These are phyloP conservation scores for Cutaneotrichosporon spelunceum DNA, from an alignment of 1,284 basidiomycete genomes.

Conservation along the genomic window DNA sequence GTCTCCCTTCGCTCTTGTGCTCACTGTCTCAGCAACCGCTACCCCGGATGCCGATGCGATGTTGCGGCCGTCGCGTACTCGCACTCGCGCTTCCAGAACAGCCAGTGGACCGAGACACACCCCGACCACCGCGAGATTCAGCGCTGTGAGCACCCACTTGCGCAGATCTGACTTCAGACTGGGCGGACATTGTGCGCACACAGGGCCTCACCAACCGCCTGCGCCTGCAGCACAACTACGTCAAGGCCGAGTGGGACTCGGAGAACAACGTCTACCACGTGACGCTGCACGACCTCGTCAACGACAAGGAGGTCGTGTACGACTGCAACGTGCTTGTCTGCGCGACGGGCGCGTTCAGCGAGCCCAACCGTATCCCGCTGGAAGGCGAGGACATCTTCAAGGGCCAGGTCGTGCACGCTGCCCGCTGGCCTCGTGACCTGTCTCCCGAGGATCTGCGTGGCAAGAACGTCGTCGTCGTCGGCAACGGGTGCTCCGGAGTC, in stretches of 20 bases:
- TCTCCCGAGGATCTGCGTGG: slow-evolving; percentile 19
- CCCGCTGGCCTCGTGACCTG: slow-evolving; percentile 32
- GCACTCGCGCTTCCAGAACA: slow-evolving; percentile 22
- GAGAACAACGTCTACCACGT: slow-evolving; percentile 16
- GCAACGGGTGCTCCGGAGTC: slow-evolving; percentile 23
- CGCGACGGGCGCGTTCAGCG: slow-evolving; percentile 20
- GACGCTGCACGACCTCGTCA: slow-evolving; percentile 18
- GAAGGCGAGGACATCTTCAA: slow-evolving; percentile 27
- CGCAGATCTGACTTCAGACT: slow-evolving; percentile 12
- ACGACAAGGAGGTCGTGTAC: slow-evolving; percentile 17
- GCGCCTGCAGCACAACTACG: slow-evolving; percentile 17
- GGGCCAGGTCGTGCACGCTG: slow-evolving; percentile 30
- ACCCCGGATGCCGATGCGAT: slow-evolving; percentile 41
- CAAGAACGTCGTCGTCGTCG: slow-evolving; percentile 24
- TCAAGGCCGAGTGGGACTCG: slow-evolving; percentile 24
- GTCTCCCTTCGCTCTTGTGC: too few relatives aligned
- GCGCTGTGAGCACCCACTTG: slow-evolving; percentile 12
- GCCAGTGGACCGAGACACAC: slow-evolving; percentile 21
- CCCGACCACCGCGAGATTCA: slow-evolving; percentile 23
- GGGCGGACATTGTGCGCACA: slow-evolving; percentile 20
- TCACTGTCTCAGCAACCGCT: slow-evolving; percentile 14
- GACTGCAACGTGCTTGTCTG: slow-evolving; percentile 20
- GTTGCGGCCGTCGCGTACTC: slow-evolving; percentile 21
- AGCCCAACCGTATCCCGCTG: slow-evolving; percentile 21
- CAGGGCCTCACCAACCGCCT: slow-evolving; percentile 23